Base-by-base conservation (phyloP, 495 filamentous ascomycete species). In the Physcia stellaris region DNA sequence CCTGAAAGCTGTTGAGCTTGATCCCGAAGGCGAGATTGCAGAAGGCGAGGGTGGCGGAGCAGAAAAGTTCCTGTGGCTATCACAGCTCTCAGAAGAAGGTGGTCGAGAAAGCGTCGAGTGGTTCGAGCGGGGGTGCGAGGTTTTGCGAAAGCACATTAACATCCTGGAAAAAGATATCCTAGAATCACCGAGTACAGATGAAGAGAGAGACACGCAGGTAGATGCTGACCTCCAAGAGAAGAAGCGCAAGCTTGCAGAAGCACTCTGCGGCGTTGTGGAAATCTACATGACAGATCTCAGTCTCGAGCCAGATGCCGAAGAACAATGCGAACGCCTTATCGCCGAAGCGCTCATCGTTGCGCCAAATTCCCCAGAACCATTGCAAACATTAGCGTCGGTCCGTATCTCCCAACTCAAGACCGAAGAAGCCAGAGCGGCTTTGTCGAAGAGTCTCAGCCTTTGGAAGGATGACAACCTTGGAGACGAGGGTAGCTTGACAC, bases 211-310 rank as follows among this genome's bases (percentile, higher is more conserved):
- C 39, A 16, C 37, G 10, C 12, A 7, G 12, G 62, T 61, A 36
- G 49, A 40, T 9, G 61, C 44, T 47, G 60, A 26, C 32, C 51
- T 46, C 4, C 48, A 61, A 32, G 80, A 90, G 51, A 83, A 86
- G 61, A 76, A 76, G 51, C 63, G 58, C 34, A 86, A 88, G 54
- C 60, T 96, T 26, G 82, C 83, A 1, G 82, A 78, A 44, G 84
- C 86, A 4, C 67, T 99, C 20, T 96, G 92, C 58, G 82, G 79
- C 2, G 77, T 94, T 39, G 74, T 81, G 0, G 92, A 99, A 57
- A 80, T 95, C 23, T 96, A 94, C 56, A 99, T 99, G 92, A 96
- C 86, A 21, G 92, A 99, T 63, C 68, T 99, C 32, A 73, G 81
- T 18, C 93, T 84, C 83, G 85, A 92, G 56, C 75, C 78, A 33